A percentile compares a stretch with the other conserved stretches of the same genome.
Evolutionary conservation across 2,329 filamentous ascomycete genomes (phyloP).

Genomic region (Paradendryphiella salina): DNA sequence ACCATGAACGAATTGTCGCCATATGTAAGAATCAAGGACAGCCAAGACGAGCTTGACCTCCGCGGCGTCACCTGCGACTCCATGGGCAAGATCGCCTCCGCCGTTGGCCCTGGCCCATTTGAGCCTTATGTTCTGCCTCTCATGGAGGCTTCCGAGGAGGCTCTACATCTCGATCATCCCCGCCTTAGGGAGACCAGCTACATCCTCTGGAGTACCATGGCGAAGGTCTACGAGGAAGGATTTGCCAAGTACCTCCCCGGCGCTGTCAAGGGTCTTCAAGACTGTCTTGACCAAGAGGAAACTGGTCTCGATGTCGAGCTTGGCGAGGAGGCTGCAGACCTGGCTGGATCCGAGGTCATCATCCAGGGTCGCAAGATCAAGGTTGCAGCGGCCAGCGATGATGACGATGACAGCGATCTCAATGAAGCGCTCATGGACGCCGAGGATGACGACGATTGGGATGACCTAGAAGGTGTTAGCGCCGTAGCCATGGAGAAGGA

Average conservation of each 20-base stretch:
- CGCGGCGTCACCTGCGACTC: constrained; percentile 89
- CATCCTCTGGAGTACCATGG: constrained; percentile 92
- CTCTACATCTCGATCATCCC: constrained; percentile 82
- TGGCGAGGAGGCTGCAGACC: constrained; percentile 71
- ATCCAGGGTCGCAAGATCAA: constrained; percentile 85
- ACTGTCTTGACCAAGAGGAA: constrained; percentile 87
- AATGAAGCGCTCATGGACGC: constrained; percentile 60
- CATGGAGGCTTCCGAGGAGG: constrained; percentile 92
- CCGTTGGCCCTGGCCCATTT: constrained; percentile 84
- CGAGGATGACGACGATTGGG: constrained; percentile 82
- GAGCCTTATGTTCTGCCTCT: constrained; percentile 87
- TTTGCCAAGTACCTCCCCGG: constrained; percentile 78
- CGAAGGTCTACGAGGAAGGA: constrained; percentile 87
- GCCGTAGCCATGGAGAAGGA: constrained; percentile 95
- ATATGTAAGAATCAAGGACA: constrained; percentile 84
- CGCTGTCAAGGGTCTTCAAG: constrained; percentile 77
- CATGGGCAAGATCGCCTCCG: constrained; percentile 87
- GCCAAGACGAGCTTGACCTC: constrained; percentile 85
- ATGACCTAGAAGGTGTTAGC: constrained; percentile 80
- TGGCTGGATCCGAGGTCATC: constrained; percentile 74
- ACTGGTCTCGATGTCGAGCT: constrained; percentile 76
- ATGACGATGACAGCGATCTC: constrained; percentile 66
- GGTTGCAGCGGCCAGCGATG: constrained; percentile 64
- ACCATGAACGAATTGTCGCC: constrained; percentile 87
- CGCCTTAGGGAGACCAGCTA: constrained; percentile 94